Conservation (phyloP, 768 basidiomycete species). For the Melanogaster broomeanus region DNA sequence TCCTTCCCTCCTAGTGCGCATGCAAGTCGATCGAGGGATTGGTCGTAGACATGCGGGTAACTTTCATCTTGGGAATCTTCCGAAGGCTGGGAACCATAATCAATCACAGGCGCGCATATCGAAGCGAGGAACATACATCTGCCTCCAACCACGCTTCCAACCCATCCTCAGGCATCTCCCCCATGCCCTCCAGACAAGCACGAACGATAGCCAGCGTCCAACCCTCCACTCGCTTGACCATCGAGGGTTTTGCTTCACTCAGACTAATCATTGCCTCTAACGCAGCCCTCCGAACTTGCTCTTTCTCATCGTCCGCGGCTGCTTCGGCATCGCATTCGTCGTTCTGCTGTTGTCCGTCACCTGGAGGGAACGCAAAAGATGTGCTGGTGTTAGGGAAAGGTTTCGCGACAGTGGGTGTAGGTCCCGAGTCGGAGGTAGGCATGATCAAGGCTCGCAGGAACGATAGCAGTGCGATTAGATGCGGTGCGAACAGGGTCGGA, state of each 20-base stretch:
- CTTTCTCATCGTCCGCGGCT: conserved; percentile 62
- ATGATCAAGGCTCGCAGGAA: conserved; percentile 76
- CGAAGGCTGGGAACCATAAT: conserved; percentile 49
- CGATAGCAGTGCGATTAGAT: conserved; percentile 63
- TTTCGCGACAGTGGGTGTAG: conserved; percentile 53
- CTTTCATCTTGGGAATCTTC: conserved; percentile 59
- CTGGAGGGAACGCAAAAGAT: conserved; percentile 44
- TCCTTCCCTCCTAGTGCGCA: conserved; percentile 76
- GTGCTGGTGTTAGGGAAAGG: conserved; percentile 38
- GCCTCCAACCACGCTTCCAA: conserved; percentile 67
- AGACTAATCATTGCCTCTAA: conserved; percentile 83
- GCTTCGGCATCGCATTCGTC: conserved; percentile 36
- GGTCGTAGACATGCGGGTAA: conserved; percentile 79
- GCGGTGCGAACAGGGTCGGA: conserved; percentile 72
- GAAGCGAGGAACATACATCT: conserved; percentile 55
- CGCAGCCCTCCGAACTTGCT: conserved; percentile 69
- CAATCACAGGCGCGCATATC: not conserved
- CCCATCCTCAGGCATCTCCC: conserved; percentile 66
- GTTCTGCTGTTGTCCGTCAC: conserved; percentile 27
- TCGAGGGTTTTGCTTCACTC: conserved; percentile 69
- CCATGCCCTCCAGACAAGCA: conserved; percentile 82
- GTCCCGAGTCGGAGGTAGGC: conserved; percentile 55
- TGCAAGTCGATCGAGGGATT: conserved; percentile 79
- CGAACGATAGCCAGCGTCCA: conserved; percentile 74
- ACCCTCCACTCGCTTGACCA: conserved; percentile 67